Conservation (phyloP, 805 yeast genomes). For the Barnettozyma botsteinii region DNA sequence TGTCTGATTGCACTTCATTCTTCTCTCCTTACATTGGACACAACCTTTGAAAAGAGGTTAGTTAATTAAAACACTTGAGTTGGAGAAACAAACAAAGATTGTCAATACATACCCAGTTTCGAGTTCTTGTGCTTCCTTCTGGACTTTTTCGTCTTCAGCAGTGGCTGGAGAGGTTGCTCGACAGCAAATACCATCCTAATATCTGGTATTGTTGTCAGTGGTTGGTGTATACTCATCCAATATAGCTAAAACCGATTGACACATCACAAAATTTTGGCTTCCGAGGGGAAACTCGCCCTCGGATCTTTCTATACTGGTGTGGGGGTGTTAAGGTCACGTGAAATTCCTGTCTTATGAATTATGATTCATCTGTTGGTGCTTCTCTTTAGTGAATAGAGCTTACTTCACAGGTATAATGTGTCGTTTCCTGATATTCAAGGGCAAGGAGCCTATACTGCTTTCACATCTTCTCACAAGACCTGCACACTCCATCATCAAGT, state of each 20-base stretch:
- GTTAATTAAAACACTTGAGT: not conserved
- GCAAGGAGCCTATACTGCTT: conserved; percentile 75
- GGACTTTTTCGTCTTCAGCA: conserved; percentile 9
- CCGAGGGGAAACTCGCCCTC: too few relatives aligned
- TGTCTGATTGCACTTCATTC: conserved; percentile 47
- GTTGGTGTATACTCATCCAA: too few relatives aligned
- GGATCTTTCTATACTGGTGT: too few relatives aligned
- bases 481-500: conserved; percentile 92
- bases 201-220: too few relatives aligned
- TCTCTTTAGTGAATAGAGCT: too few relatives aligned
- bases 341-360: too few relatives aligned
- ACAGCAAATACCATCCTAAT: too few relatives aligned
- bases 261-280: too few relatives aligned
- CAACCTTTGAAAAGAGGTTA: conserved; percentile 36
- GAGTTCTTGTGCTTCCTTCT: conserved; percentile 26
- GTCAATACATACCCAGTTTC: conserved; percentile 25
- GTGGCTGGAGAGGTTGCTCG: not conserved
- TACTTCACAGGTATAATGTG: conserved; percentile 65
- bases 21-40: conserved; percentile 44
- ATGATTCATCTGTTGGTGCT: too few relatives aligned
- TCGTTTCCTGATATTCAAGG: conserved; percentile 82
- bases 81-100: not conserved
- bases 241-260: too few relatives aligned
- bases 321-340: too few relatives aligned
- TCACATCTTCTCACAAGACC: conserved; percentile 89